Conservation (phyloP, 345 rosid genomes). For the Corchorus capsularis region DNA sequence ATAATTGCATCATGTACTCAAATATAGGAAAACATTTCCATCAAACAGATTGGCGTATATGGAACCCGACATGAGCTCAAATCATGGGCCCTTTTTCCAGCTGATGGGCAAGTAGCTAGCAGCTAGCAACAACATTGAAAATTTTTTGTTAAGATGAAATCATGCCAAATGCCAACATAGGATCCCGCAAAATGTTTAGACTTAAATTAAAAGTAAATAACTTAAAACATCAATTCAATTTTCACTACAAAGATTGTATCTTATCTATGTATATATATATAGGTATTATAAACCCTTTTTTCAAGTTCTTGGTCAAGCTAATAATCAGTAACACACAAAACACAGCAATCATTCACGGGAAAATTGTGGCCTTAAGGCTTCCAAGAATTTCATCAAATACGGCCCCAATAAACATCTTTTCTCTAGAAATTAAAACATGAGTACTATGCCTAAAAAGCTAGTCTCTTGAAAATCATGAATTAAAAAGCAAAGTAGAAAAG, state of each 20-base stretch:
- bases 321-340: background rate
- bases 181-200: background rate
- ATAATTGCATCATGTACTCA: background rate
- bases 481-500: constrained; percentile 33
- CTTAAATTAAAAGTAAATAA: background rate
- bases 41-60: background rate
- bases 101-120: background rate
- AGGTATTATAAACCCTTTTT: background rate
- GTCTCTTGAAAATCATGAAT: constrained; percentile 25
- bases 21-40: background rate
- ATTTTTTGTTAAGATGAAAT: background rate
- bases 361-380: constrained; percentile 28
- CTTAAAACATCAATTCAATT: background rate
- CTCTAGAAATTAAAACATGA: constrained; percentile 8
- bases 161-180: background rate
- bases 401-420: constrained; percentile 23
- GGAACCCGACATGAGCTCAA: background rate
- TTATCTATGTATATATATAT: no score
- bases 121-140: background rate
- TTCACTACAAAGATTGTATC: background rate
- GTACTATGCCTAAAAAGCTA: constrained; percentile 3
- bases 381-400: constrained; percentile 19
- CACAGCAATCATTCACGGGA: constrained; percentile 29
- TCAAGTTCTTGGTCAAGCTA: constrained; percentile 5
- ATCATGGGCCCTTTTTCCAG: background rate